Conservation (phyloP, 306 rosid species). For the Trifolium dubium region DNA sequence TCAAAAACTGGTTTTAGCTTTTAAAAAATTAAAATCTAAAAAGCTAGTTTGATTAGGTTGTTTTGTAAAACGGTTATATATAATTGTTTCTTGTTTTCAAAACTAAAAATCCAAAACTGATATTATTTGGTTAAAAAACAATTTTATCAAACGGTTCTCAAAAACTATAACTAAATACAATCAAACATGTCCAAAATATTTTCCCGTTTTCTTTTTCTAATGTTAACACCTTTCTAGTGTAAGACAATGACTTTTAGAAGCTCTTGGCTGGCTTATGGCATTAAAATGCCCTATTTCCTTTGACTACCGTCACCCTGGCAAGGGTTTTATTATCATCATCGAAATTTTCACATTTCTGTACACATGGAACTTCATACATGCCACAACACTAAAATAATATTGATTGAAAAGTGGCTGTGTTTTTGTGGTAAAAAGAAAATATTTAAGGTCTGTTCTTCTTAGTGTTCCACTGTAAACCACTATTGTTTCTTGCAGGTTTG, state of each 20-base stretch:
- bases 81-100: too few species aligned
- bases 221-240: not conserved
- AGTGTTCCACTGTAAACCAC: conserved; percentile 17
- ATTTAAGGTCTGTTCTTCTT: not conserved
- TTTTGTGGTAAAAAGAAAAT: not conserved
- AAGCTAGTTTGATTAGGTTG: not conserved
- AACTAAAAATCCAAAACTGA: not conserved
- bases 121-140: too few species aligned
- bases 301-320: not conserved
- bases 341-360: not conserved
- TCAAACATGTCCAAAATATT: not conserved
- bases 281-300: conserved; percentile 1
- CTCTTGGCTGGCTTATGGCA: not conserved
- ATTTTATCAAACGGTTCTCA: too few species aligned
- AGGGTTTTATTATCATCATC: not conserved
- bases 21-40: too few species aligned
- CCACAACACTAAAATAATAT: not conserved
- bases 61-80: not conserved
- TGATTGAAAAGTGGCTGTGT: not conserved
- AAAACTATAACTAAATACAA: not conserved
- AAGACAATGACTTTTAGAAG: not conserved
- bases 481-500: conserved; percentile 72
- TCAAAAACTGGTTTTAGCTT: not conserved
- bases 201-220: not conserved
- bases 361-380: not conserved